Base-by-base conservation (phyloP, 2,329 filamentous ascomycete species). In the Bipolaris bicolor region DNA sequence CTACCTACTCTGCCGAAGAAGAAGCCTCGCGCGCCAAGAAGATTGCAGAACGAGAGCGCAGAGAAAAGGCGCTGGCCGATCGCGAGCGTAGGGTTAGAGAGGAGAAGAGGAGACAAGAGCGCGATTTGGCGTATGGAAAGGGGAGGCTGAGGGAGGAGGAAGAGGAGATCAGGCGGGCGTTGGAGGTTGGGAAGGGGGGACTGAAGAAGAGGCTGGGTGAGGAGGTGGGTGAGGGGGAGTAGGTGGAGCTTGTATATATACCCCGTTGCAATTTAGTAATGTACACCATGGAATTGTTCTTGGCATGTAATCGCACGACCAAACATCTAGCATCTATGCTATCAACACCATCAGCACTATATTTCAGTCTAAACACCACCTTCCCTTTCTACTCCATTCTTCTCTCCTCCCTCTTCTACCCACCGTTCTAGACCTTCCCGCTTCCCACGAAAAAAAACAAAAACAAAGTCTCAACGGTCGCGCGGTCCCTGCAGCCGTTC, bases 41-140 rank as follows among this genome's bases (percentile, higher is more conserved):
- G 55, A 66, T 62, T 16, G 68, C 68, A 0, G 76, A 78, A 44
- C 56, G 76, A 6, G 70, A 73, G 49, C 62, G 83, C 65, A 79
- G 89, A n/a, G 87, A 90, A 65, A 85, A 81, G 63, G 90, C 90
- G 1, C 76, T 92, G 24, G 82, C 84, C 47, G 88, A 90, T 57
- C 81, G 89, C 20, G 87, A 90, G 61, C 77, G 80, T 49, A 75
- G 79, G 3, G 87, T 90, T 6, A 83, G 84, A 29, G 86, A 89
- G 68, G 85, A 90, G 71, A 88, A 86, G 75, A 77, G 82, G 65
- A 80, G 79, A 67, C 82, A 89, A 60, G 81, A 85, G 64, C 81
- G 83, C 55, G 84, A 86, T 47, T 72, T 90, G 10, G 83, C 83
- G 33, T 82, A 81, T 43, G 86, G 87, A 18, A 88, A 85, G 66